phyloP scores from a whole-genome alignment of 805 yeast species.

The Myxozyma sirexii region DNA sequence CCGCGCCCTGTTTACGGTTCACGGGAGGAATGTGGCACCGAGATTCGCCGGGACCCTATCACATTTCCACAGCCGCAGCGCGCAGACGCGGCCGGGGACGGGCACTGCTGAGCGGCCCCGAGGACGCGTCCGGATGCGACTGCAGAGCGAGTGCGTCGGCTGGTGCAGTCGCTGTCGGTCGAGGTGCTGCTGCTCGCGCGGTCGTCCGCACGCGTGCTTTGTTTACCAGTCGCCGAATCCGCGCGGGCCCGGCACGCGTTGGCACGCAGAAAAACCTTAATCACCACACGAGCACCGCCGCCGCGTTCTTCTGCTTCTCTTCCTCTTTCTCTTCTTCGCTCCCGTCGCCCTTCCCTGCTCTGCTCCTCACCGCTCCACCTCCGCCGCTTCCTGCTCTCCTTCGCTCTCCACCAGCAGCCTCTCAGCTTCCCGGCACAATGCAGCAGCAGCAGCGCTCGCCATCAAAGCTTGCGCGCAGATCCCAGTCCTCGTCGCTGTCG shows the following conservation, averaged over 20 bases:
- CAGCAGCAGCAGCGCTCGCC: constrained; percentile 27
- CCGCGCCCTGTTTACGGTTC: background rate
- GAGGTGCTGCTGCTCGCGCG: too few relatives aligned
- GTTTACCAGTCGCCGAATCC: background rate
- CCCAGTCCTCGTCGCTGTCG: constrained; percentile 4
- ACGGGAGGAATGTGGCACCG: constrained; percentile 12
- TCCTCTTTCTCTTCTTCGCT: background rate
- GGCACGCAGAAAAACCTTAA: background rate
- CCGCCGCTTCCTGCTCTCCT: background rate
- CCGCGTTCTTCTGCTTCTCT: constrained; percentile 4
- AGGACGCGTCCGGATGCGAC: too few relatives aligned
- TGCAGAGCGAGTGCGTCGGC: too few relatives aligned
- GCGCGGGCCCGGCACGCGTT: background rate
- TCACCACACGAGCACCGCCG: background rate
- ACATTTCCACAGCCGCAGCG: background rate
- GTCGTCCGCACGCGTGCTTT: background rate
- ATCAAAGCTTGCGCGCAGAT: constrained; percentile 26
- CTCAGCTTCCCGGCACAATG: constrained; percentile 4
- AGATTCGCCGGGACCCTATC: background rate
- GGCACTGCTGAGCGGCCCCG: background rate
- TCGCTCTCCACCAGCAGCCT: background rate
- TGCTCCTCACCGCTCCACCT: background rate
- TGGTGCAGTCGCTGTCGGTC: too few relatives aligned
- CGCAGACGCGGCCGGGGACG: background rate
- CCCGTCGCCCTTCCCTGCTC: background rate